A percentile compares a stretch with the other conserved stretches of the same genome.
These are phyloP conservation scores for Ascochyta fabae DNA, from an alignment of 2,329 filamentous ascomycete genomes.

Conservation along the genomic window DNA sequence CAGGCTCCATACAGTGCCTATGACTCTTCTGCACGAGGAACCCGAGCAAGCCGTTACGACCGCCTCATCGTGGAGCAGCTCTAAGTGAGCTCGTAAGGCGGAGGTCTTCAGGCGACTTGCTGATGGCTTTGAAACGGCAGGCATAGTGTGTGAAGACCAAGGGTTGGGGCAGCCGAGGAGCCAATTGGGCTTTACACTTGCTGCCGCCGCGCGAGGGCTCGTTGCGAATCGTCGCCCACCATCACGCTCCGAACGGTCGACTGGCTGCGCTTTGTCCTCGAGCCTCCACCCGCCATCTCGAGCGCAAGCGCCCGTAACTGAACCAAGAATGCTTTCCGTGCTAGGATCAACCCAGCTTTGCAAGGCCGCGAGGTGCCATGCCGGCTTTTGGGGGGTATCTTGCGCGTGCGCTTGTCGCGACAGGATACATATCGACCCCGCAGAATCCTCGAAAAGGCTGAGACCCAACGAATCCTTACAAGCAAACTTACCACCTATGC, in stretches of 20 bases:
- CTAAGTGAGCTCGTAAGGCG: constrained; percentile 19
- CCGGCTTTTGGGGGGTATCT: constrained; percentile 30
- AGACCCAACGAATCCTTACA: constrained; percentile 35
- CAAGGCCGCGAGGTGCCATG: constrained; percentile 34
- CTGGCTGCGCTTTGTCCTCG: constrained; percentile 36
- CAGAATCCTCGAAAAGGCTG: constrained; percentile 32
- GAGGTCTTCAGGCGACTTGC: constrained; percentile 21
- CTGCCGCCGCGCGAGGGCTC: constrained; percentile 38
- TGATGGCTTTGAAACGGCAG: constrained; percentile 35
- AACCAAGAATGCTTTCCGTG: constrained; percentile 37
- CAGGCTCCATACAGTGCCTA: constrained; percentile 32
- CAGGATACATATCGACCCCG: constrained; percentile 45
- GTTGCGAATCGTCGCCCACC: constrained; percentile 46
- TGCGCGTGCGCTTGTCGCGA: constrained; percentile 31
- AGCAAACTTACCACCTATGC: constrained; percentile 19
- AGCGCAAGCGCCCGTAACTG: constrained; percentile 47
- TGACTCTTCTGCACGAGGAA: constrained; percentile 41
- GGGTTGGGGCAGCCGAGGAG: constrained; percentile 27
- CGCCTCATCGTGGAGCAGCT: constrained; percentile 26
- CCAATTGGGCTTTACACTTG: constrained; percentile 38
- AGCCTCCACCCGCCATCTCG: constrained; percentile 43
- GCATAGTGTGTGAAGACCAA: constrained; percentile 26
- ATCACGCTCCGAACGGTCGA: constrained; percentile 37
- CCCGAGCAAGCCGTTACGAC: constrained; percentile 27
- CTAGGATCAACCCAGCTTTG: constrained; percentile 34